Evolutionary conservation across 192 early-diverging fungal species (phyloP).

Genomic region (Entophlyctis helioformis): DNA sequence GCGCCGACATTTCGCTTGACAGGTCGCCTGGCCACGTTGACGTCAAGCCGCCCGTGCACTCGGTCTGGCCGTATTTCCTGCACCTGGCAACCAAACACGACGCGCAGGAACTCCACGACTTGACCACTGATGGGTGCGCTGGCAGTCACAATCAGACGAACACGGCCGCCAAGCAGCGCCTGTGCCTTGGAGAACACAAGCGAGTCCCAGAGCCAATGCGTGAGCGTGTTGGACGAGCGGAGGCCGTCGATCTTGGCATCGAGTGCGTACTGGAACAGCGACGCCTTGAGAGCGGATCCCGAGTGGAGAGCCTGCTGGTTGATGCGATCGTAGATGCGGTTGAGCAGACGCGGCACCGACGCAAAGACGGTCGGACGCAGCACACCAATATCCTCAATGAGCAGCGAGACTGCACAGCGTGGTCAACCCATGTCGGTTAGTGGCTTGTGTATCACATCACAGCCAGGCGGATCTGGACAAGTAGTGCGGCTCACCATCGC

Average conservation of each 20-base stretch:
- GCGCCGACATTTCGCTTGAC: slow-evolving; percentile 62
- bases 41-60: slow-evolving; percentile 15
- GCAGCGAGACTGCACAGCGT: slow-evolving; percentile 32
- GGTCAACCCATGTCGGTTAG: no score
- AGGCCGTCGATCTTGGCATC: slow-evolving; percentile 43
- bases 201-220: slow-evolving; percentile 75
- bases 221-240: slow-evolving; percentile 43
- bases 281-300: slow-evolving; percentile 12
- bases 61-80: slow-evolving; percentile 35
- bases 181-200: slow-evolving; percentile 80
- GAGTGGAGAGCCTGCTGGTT: slow-evolving; percentile 20
- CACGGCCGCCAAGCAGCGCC: slow-evolving; percentile 56
- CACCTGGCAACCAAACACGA: slow-evolving; percentile 25
- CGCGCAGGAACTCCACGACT: slow-evolving; percentile 26
- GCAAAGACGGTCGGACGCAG: slow-evolving; percentile 78
- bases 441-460: no score
- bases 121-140: slow-evolving; percentile 32
- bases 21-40: slow-evolving; percentile 46
- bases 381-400: slow-evolving; percentile 75
- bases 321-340: slow-evolving; percentile 85
- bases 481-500: slow-evolving; percentile 20
- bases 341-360: slow-evolving; percentile 86
- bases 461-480: no score
- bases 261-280: slow-evolving; percentile 25
- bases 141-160: slow-evolving; percentile 24